A percentile compares a stretch with the other conserved stretches of the same genome.
Conservation (phyloP, 2,329 filamentous ascomycete species). For the Corniculantispora saksenae region DNA sequence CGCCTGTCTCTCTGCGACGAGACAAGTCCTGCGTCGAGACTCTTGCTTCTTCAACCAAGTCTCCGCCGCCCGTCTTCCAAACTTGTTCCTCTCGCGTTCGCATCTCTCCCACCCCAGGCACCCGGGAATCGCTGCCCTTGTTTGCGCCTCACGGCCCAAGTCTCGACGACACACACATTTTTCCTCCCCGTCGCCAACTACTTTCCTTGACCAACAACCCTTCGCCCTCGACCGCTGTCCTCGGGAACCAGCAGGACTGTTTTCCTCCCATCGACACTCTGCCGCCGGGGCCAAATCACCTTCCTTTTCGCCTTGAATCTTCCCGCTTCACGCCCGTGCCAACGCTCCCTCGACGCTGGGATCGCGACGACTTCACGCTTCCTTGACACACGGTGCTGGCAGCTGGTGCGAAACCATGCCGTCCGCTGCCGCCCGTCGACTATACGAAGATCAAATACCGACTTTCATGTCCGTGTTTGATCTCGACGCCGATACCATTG, state of each 20-base stretch:
- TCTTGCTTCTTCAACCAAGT: neutral
- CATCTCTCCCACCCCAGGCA: neutral
- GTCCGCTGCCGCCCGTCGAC: conserved; percentile 60
- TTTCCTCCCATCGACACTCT: neutral
- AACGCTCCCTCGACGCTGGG: too few relatives aligned
- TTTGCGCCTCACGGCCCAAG: conserved; percentile 16
- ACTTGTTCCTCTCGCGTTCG: neutral
- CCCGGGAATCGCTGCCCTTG: neutral
- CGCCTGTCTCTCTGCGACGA: conserved; percentile 13
- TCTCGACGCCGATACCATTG: conserved; percentile 58
- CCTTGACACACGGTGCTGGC: conserved; percentile 6
- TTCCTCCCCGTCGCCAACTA: neutral
- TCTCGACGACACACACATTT: conserved; percentile 20
- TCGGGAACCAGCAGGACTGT: conserved; percentile 20
- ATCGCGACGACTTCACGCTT: neutral
- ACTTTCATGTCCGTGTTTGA: conserved; percentile 77
- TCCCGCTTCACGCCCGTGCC: too few relatives aligned
- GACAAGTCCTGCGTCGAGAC: conserved; percentile 1
- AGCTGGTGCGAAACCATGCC: conserved; percentile 51
- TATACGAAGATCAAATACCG: conserved; percentile 71
- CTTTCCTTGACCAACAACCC: conserved; percentile 26
- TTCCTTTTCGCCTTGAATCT: too few relatives aligned
- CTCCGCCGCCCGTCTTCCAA: neutral
- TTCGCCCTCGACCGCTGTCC: conserved; percentile 23
- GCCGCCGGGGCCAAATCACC: too few relatives aligned